Evolutionary conservation across 371 early-diverging fungal genomes (phyloP), one percentile per base, ranked within the genome.

Genomic region (Mucor sp.): DNA sequence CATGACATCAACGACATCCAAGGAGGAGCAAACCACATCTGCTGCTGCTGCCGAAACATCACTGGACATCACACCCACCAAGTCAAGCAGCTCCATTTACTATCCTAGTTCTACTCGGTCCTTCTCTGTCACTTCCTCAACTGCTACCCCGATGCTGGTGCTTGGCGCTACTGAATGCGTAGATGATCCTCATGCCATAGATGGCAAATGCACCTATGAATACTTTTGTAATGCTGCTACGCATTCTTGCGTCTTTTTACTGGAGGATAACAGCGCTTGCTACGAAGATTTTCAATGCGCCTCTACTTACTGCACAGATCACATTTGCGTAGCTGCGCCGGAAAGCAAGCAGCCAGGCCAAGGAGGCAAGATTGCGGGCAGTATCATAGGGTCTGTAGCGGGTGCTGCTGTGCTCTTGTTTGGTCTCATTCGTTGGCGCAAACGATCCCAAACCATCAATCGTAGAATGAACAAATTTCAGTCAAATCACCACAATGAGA

Each of bases 181-280:
- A 5, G 11, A 30, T 12, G 74, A 77, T 48, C 68, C 77, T 1
- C 50, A 57, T 15, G 74, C 77, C 4, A 58, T 67, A 15, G 47
- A 74, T 37, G 74, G 74, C 33, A 33, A 39, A 2, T 77, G 77
- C 44, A 64, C 67, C 32, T n/a, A 27, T 21, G 65, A 71, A 30
- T 65, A 65, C 63, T 77, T 66, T 53, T 77, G 77, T 35, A 77
- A 77, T 48, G 74, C 77, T 12, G 74, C 77, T 8, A 64, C 67
- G 12, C 39, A 32, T 23, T 7, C 60, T 1, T 77, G 77, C 30
- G 67, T 69, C 6, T 27, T 58, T 14, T 43, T 77, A 7, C 28
- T 65, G 11, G 21, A 28, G 25, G 25, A 66, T 25, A 69, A 66
- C 4, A 63, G 43, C 0, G 48, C 57, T 9, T 77, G 77, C 37